phyloP scores from a whole-genome alignment of 805 yeast genomes.

The Candida ascalaphidarum region DNA sequence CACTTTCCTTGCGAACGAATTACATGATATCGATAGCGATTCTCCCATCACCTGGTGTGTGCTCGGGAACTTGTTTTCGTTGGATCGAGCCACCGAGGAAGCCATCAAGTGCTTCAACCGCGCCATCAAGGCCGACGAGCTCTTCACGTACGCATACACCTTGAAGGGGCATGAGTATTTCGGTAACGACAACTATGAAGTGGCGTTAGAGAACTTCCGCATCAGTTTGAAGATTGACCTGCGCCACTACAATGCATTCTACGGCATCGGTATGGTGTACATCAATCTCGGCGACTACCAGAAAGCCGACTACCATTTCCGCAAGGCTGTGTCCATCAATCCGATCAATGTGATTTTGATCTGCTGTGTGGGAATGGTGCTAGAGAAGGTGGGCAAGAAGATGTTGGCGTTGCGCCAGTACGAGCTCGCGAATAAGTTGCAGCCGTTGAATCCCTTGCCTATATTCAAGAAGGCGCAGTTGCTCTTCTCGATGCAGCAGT shows the following conservation, averaged over 20 bases:
- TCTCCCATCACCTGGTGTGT: slow-evolving; percentile 88
- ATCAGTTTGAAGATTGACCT: slow-evolving; percentile 68
- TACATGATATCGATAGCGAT: slow-evolving; percentile 54
- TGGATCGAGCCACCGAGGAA: slow-evolving; percentile 77
- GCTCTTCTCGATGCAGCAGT: slow-evolving; percentile 61
- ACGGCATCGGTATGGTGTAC: slow-evolving; percentile 93
- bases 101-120: slow-evolving; percentile 82
- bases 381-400: slow-evolving; percentile 64
- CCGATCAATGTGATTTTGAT: slow-evolving; percentile 84
- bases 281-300: slow-evolving; percentile 77
- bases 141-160: slow-evolving; percentile 83
- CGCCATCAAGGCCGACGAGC: slow-evolving; percentile 59
- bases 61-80: slow-evolving; percentile 80
- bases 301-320: slow-evolving; percentile 78
- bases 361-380: slow-evolving; percentile 90
- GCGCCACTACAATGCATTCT: slow-evolving; percentile 87
- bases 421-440: slow-evolving; percentile 72
- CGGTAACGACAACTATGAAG: slow-evolving; percentile 82
- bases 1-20: slow-evolving; percentile 75
- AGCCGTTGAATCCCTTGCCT: slow-evolving; percentile 81
- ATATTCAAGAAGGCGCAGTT: slow-evolving; percentile 83
- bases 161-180: slow-evolving; percentile 90
- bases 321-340: slow-evolving; percentile 81
- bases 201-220: slow-evolving; percentile 78
- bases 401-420: slow-evolving; percentile 75